Evolutionary conservation across 2,329 filamentous ascomycete genomes (phyloP).

Genomic region (Aspergillus pseudoglaucus): DNA sequence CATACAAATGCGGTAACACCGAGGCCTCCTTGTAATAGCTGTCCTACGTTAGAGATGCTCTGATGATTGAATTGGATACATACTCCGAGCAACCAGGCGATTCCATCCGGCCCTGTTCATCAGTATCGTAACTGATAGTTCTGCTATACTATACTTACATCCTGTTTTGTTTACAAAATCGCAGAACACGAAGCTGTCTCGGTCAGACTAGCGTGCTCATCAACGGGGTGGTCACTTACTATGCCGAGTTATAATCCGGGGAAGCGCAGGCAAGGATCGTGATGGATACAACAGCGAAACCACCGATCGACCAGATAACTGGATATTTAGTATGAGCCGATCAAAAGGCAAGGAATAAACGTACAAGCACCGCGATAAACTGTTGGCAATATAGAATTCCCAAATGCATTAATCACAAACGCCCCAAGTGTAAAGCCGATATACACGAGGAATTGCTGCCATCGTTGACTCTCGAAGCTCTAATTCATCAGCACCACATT

Average conservation of each 20-base stretch:
- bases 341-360: not conserved
- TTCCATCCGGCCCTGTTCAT: constrained; percentile 51
- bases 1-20: constrained; percentile 47
- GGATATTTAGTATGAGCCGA: constrained; percentile 1
- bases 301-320: constrained; percentile 62
- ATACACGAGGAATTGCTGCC: constrained; percentile 70
- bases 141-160: constrained; percentile 35
- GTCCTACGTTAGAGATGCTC: constrained; percentile 6
- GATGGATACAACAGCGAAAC: constrained; percentile 63
- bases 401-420: constrained; percentile 60
- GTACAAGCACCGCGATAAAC: constrained; percentile 59
- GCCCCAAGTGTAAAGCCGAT: constrained; percentile 55
- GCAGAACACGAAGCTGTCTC: constrained; percentile 47
- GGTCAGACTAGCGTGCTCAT: not conserved
- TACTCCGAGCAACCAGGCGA: constrained; percentile 41
- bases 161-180: constrained; percentile 62
- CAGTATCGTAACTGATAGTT: constrained; percentile 3
- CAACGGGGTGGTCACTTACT: constrained; percentile 39
- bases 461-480: constrained; percentile 51
- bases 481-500: constrained; percentile 1
- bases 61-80: constrained; percentile 1
- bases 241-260: constrained; percentile 56
- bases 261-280: constrained; percentile 60
- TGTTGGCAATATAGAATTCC: constrained; percentile 54
- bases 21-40: constrained; percentile 44